Conservation (phyloP, 2,329 filamentous ascomycete species). For the Nannizzia gypsea region DNA sequence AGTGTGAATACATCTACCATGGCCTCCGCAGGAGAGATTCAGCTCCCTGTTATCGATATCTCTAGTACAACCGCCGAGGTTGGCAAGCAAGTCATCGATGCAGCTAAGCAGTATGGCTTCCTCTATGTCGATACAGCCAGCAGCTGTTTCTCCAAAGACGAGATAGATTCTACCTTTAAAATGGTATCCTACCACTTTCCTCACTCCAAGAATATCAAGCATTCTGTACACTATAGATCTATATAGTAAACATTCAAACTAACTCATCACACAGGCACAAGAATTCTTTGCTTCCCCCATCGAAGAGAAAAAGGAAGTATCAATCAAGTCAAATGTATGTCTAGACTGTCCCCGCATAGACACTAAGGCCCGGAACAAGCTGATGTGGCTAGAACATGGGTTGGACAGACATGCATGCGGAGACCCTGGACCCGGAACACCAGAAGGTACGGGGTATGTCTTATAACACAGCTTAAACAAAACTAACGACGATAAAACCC, state of each 20-base stretch:
- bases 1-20: neutral
- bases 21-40: conserved; percentile 16
- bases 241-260: neutral
- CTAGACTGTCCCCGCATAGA: neutral
- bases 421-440: conserved; percentile 73
- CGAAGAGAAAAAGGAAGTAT: conserved; percentile 61
- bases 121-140: conserved; percentile 73
- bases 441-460: conserved; percentile 52
- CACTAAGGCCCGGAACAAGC: conserved; percentile 1
- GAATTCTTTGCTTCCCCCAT: conserved; percentile 59
- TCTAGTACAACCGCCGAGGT: conserved; percentile 50
- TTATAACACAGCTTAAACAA: neutral
- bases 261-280: conserved; percentile 44
- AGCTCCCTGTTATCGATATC: conserved; percentile 76
- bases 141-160: conserved; percentile 51
- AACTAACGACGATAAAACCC: neutral
- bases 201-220: neutral
- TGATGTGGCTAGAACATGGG: conserved; percentile 57
- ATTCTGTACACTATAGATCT: neutral
- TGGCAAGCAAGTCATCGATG: conserved; percentile 58
- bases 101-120: conserved; percentile 74
- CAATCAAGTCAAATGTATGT: conserved; percentile 53
- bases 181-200: conserved; percentile 42
- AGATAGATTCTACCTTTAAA: conserved; percentile 60
- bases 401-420: conserved; percentile 78